Percentiles rank a stretch among this genome's conserved stretches.
These are phyloP conservation scores for Pleurotus salmoneostramineus DNA, from an alignment of 768 basidiomycete genomes.

Conservation along the genomic window DNA sequence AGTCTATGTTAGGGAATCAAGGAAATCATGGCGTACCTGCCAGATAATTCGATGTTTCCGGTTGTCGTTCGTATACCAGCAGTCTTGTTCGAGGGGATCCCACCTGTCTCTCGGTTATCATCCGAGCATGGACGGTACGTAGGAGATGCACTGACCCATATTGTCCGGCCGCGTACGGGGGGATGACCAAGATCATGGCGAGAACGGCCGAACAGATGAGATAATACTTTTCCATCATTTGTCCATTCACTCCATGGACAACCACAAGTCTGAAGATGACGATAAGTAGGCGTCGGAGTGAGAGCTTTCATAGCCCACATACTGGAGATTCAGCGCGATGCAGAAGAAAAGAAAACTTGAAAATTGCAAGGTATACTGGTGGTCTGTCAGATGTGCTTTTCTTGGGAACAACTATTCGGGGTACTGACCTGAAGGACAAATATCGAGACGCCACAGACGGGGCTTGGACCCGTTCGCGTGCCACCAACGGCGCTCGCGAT, in stretches of 20 bases:
- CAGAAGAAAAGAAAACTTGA: slow-evolving; percentile 18
- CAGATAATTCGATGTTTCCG: slow-evolving; percentile 13
- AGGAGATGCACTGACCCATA: slow-evolving; percentile 14
- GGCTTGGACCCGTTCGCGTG: slow-evolving; percentile 1
- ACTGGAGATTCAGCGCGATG: slow-evolving; percentile 20
- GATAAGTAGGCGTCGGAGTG: neutral
- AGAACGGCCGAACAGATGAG: neutral
- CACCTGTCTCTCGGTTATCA: slow-evolving; percentile 8
- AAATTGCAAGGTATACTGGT: slow-evolving; percentile 15
- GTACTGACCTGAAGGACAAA: slow-evolving; percentile 16
- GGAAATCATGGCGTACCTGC: slow-evolving; percentile 1
- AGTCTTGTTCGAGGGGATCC: slow-evolving; percentile 17
- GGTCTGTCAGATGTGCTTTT: neutral
- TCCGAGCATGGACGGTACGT: neutral
- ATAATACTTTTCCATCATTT: slow-evolving; percentile 17
- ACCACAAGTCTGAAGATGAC: slow-evolving; percentile 13
- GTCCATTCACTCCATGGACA: slow-evolving; percentile 13
- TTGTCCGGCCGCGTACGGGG: slow-evolving; percentile 17
- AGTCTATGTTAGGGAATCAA: neutral
- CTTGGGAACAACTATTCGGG: neutral
- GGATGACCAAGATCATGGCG: slow-evolving; percentile 11
- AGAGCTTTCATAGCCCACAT: neutral
- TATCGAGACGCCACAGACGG: slow-evolving; percentile 17
- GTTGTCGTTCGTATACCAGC: slow-evolving; percentile 18
- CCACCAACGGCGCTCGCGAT: slow-evolving; percentile 17